Percentiles rank a stretch among this genome's conserved stretches.
phyloP scores from a whole-genome alignment of 202 grass and related monocot species.

The Carex arenaria region DNA sequence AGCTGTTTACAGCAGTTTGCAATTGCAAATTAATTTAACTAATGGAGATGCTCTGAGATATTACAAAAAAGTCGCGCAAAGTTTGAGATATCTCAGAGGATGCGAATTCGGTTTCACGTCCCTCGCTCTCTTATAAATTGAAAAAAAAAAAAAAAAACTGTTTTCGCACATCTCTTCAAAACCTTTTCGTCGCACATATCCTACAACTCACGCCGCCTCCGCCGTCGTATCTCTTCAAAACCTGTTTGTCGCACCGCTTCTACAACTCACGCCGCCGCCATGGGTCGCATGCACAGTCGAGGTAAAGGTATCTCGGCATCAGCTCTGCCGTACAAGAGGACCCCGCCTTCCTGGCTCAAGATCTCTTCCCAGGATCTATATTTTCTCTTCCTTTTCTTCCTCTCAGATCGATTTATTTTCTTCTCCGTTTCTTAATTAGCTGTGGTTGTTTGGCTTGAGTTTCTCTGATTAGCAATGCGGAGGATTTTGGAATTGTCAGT shows the following conservation, averaged over 20 bases:
- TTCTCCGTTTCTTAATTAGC: not conserved
- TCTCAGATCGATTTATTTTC: not conserved
- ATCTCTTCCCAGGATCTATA: slow-evolving; percentile 36
- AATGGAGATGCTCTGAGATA: too few species aligned
- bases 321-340: slow-evolving; percentile 72
- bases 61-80: too few species aligned
- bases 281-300: slow-evolving; percentile 87
- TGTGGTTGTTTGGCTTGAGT: too few species aligned
- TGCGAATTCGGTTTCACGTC: too few species aligned
- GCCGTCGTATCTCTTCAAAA: not conserved
- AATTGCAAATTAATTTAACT: too few species aligned
- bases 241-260: slow-evolving; percentile 11
- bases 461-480: not conserved
- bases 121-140: too few species aligned
- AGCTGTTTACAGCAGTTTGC: too few species aligned
- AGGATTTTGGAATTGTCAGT: not conserved
- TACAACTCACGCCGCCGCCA: slow-evolving; percentile 20
- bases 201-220: too few species aligned
- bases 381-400: not conserved
- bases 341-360: slow-evolving; percentile 62
- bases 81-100: too few species aligned
- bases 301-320: slow-evolving; percentile 86
- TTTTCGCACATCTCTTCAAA: too few species aligned
- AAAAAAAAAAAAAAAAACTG: too few species aligned
- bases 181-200: too few species aligned